Evolutionary conservation across 2,329 filamentous ascomycete species (phyloP), one percentile per base, ranked within the genome.

Genomic region (Anisogramma anomala): DNA sequence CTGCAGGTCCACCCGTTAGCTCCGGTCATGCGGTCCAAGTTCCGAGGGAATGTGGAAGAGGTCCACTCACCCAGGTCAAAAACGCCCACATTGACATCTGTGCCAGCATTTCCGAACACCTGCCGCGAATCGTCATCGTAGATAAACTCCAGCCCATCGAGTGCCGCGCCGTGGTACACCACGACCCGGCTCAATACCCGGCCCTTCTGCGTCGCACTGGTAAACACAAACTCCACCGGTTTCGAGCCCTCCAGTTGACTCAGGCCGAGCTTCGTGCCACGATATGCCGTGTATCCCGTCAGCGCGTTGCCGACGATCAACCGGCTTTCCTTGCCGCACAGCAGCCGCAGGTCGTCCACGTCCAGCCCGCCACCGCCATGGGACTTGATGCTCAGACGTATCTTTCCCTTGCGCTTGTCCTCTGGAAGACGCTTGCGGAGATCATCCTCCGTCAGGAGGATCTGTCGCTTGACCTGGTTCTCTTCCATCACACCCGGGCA

Each of bases 71-170:
- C 79, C 51, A 96, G 69, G 13, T 82, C 71, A 62, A 94, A 94
- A 33, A 78, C 73, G 53, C 82, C 79, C 1, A 81, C 80, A 3
- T 77, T 77, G 18, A 71, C 63, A 48, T 80, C 80, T 6, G 81
- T 83, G 10, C 82, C 82, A 41, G 73, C 70, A 54, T 85, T 88
- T 30, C 91, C 91, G 65, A 98, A 93, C 3, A 95, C 60, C 56
- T 95, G 86, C 41, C 71, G 82, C 1, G 84, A 82, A 13, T 75
- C 72, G 58, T 96, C 87, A 54, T 96, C 89, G 55, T 94, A 96
- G 45, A 84, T 70, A 60, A 98, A 96, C 58, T 96, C 89, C 15
- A 98, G 61, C 0, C 91, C 91, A 57, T 94, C 82, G 10, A 96
- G 56, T 3, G 81, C 81, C 44, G 69, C 66, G 2, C 84, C 86